Percentiles rank a stretch among this genome's conserved stretches.
phyloP scores from a whole-genome alignment of 2,329 filamentous ascomycete genomes.

The Lecanicillium sp. region DNA sequence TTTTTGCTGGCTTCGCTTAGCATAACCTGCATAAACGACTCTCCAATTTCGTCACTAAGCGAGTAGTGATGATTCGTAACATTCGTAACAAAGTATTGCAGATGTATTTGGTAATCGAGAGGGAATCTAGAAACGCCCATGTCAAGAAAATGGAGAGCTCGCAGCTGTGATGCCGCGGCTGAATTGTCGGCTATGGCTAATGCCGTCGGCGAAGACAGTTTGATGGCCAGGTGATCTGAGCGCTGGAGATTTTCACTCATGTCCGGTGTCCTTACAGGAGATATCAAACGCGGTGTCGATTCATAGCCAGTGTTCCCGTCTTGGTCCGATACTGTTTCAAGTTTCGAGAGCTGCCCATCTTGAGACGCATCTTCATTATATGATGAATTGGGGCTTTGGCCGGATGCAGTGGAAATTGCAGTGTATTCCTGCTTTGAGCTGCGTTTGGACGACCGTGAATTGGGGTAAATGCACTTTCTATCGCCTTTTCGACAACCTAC shows the following conservation, averaged over 20 bases:
- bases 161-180: slow-evolving; percentile 1
- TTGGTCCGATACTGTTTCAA: slow-evolving; percentile 48
- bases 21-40: slow-evolving; percentile 67
- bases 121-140: slow-evolving; percentile 51
- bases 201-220: no score
- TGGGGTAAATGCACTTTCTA: slow-evolving; percentile 85
- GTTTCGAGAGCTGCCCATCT: slow-evolving; percentile 22
- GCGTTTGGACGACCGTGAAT: slow-evolving; percentile 44
- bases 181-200: slow-evolving; percentile 13
- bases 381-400: slow-evolving; percentile 42
- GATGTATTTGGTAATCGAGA: slow-evolving; percentile 66
- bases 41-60: slow-evolving; percentile 58
- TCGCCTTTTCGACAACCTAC: slow-evolving; percentile 84
- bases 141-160: not conserved
- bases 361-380: slow-evolving; percentile 38
- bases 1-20: slow-evolving; percentile 63
- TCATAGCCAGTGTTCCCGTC: slow-evolving; percentile 32
- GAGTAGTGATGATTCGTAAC: slow-evolving; percentile 79
- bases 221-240: no score
- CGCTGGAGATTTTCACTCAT: no score
- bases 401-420: slow-evolving; percentile 34
- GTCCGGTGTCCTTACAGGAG: no score
- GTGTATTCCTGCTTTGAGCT: slow-evolving; percentile 25
- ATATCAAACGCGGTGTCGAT: no score
- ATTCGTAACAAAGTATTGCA: slow-evolving; percentile 70